Conservation (phyloP, 2,329 filamentous ascomycete species). For the Pseudogymnoascus sp. region DNA sequence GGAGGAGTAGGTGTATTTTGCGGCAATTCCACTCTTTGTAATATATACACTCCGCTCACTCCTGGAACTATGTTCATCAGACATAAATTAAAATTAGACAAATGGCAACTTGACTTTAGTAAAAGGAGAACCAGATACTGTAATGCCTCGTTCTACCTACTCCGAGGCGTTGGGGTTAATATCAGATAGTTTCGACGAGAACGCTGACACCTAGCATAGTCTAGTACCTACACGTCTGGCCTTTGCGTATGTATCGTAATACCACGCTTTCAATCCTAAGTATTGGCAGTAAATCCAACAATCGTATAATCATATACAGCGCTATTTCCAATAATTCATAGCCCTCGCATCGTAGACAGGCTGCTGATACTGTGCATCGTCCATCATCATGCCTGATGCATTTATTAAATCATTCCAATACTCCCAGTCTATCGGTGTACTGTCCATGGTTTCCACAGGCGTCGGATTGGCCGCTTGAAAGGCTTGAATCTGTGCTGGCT, state of each 20-base stretch:
- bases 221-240: too few species aligned
- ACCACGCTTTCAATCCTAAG: too few species aligned
- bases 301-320: too few species aligned
- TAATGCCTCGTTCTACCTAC: too few species aligned
- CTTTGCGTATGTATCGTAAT: too few species aligned
- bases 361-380: not conserved
- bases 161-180: too few species aligned
- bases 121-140: too few species aligned
- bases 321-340: not conserved
- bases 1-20: not conserved
- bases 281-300: too few species aligned
- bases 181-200: too few species aligned
- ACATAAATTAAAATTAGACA: not conserved
- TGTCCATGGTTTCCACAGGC: slow-evolving; percentile 17
- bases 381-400: slow-evolving; percentile 12
- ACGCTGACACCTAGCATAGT: too few species aligned
- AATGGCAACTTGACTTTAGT: too few species aligned
- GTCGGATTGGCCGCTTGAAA: slow-evolving; percentile 16
- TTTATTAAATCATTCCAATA: slow-evolving; percentile 28
- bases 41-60: not conserved
- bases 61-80: not conserved
- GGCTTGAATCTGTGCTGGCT: slow-evolving; percentile 8
- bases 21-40: not conserved
- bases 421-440: slow-evolving; percentile 25
- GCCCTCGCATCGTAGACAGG: not conserved